These are phyloP conservation scores for Candida sphagnicola DNA, from an alignment of 805 yeast genomes.

Conservation along the genomic window DNA sequence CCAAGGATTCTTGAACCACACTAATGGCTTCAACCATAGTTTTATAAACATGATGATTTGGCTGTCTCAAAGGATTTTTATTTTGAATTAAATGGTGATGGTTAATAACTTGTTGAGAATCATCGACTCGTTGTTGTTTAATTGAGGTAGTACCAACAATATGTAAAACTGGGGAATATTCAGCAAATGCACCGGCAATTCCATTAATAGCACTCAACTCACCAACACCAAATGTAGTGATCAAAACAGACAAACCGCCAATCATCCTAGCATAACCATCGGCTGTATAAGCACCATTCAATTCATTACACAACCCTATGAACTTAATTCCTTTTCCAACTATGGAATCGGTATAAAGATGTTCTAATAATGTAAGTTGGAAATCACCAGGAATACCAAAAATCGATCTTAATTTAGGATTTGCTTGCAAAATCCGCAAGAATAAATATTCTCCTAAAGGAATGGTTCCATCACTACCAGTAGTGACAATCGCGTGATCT, in stretches of 20 bases:
- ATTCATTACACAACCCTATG: constrained; percentile 85
- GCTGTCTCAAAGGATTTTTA: constrained; percentile 42
- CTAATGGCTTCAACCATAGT: constrained; percentile 57
- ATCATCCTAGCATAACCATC: constrained; percentile 78
- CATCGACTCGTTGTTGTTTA: constrained; percentile 19
- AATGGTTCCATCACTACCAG: constrained; percentile 12
- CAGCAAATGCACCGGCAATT: constrained; percentile 78
- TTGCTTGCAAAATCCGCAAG: constrained; percentile 49
- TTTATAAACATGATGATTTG: constrained; percentile 67
- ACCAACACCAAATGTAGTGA: constrained; percentile 86
- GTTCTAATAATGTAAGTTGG: constrained; percentile 64
- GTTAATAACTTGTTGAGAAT: constrained; percentile 15
- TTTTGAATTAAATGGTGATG: constrained; percentile 61
- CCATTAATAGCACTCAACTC: constrained; percentile 84
- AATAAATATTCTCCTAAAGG: constrained; percentile 68
- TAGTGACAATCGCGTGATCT: not conserved
- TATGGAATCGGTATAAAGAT: constrained; percentile 46
- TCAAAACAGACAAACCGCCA: constrained; percentile 55
- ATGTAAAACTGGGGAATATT: constrained; percentile 73
- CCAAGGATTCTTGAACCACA: constrained; percentile 43
- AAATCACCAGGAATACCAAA: constrained; percentile 84
- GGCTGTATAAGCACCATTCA: constrained; percentile 85
- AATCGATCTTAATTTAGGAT: constrained; percentile 46
- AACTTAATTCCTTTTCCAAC: constrained; percentile 48
- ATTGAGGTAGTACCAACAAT: constrained; percentile 65